Conservation (phyloP, 2,329 filamentous ascomycete species). For the Graphilbum fragrans region DNA sequence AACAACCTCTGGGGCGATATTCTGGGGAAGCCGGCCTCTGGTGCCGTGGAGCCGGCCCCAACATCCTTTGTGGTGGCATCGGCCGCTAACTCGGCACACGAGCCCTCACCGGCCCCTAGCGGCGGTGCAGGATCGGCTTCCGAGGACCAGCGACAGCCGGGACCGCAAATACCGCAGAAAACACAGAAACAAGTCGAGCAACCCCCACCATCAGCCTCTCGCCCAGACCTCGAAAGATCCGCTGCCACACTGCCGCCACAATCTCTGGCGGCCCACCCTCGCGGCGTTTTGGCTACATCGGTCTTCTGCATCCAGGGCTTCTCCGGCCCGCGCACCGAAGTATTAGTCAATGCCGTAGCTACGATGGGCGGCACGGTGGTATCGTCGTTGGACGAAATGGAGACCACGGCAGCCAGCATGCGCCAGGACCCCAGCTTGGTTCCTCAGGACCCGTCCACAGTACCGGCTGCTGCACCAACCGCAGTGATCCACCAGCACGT, state of each 20-base stretch:
- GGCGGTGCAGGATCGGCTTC: too few species aligned
- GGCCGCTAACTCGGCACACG: not conserved
- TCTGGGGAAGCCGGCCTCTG: constrained; percentile 32
- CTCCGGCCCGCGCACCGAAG: constrained; percentile 33
- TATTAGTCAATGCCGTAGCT: constrained; percentile 33
- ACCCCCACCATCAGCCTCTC: not conserved
- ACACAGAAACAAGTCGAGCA: not conserved
- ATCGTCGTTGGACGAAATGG: constrained; percentile 27
- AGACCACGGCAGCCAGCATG: constrained; percentile 15
- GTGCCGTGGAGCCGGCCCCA: constrained; percentile 17
- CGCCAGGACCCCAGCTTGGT: not conserved
- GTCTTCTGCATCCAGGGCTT: constrained; percentile 52
- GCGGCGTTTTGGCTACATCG: constrained; percentile 33
- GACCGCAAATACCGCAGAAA: too few species aligned
- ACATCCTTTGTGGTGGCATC: not conserved
- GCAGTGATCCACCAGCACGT: constrained; percentile 30
- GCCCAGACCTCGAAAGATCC: too few species aligned
- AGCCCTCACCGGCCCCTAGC: not conserved
- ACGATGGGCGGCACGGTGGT: constrained; percentile 35
- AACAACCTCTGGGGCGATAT: constrained; percentile 89
- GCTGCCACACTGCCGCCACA: not conserved
- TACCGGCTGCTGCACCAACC: constrained; percentile 5
- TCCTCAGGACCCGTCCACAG: too few species aligned
- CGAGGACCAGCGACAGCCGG: too few species aligned
- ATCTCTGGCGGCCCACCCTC: not conserved